Evolutionary conservation across 2,329 filamentous ascomycete genomes (phyloP).

Genomic region (Sarocladium strictum): DNA sequence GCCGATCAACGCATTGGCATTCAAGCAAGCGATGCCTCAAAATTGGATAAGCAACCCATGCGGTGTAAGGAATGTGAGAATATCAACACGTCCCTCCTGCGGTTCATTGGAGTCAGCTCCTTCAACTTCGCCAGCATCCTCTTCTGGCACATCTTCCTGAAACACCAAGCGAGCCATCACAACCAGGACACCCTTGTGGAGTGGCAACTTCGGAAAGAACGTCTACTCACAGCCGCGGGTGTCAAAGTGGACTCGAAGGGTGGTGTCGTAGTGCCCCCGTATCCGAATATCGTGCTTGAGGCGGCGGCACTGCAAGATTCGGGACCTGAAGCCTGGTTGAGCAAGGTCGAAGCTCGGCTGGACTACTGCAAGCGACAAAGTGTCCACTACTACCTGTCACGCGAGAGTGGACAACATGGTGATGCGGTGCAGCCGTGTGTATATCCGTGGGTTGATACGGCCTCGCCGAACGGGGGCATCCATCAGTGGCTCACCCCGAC

Average conservation of each 20-base stretch:
- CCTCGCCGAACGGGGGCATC: background rate
- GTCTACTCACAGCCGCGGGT: background rate
- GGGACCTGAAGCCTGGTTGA: background rate
- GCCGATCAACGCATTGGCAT: background rate
- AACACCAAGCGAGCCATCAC: background rate
- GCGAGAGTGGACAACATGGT: background rate
- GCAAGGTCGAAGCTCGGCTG: background rate
- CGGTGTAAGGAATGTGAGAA: background rate
- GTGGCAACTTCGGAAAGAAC: background rate
- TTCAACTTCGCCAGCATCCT: conserved; percentile 1
- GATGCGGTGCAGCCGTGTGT: background rate
- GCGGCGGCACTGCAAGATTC: background rate
- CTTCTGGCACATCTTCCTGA: conserved; percentile 3
- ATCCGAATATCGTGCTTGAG: background rate
- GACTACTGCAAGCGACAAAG: conserved; percentile 1
- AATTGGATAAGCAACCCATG: background rate
- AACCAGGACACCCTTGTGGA: background rate
- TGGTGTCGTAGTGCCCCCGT: background rate
- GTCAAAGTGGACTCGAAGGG: background rate
- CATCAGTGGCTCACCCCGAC: background rate
- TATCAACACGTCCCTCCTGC: background rate
- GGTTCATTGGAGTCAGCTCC: background rate
- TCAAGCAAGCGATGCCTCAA: background rate
- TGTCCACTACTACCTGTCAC: background rate
- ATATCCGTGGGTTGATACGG: background rate